phyloP scores from a whole-genome alignment of 2,329 filamentous ascomycete species.

The Niveomyces coronatus region DNA sequence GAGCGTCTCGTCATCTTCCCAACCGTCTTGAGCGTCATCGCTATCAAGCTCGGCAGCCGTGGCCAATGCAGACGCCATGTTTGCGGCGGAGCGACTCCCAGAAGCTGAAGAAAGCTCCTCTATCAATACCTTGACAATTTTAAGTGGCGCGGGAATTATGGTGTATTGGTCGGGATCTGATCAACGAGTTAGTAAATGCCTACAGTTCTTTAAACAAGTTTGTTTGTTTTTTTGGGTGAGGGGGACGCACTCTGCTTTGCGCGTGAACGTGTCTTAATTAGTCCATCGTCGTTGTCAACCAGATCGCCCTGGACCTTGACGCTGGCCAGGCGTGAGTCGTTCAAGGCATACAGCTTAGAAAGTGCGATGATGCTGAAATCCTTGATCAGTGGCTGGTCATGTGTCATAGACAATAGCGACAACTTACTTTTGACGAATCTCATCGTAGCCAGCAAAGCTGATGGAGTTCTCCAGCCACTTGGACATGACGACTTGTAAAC shows the following conservation, averaged over 20 bases:
- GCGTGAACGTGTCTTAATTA: constrained; percentile 90
- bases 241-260: constrained; percentile 61
- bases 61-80: constrained; percentile 52
- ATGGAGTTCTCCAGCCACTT: constrained; percentile 98
- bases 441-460: constrained; percentile 96
- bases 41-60: constrained; percentile 50
- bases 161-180: constrained; percentile 78
- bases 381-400: background rate
- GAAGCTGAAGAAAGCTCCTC: constrained; percentile 81
- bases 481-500: constrained; percentile 77
- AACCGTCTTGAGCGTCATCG: constrained; percentile 76
- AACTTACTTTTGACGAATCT: constrained; percentile 90
- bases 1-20: constrained; percentile 68
- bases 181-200: constrained; percentile 22
- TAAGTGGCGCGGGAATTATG: constrained; percentile 75
- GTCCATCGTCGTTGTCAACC: constrained; percentile 62
- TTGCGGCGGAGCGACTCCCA: constrained; percentile 49
- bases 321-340: constrained; percentile 67
- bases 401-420: no score
- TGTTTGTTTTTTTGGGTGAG: constrained; percentile 8
- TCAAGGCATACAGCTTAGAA: constrained; percentile 79
- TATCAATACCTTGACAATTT: constrained; percentile 92
- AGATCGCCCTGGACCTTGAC: constrained; percentile 87
- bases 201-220: no score
- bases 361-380: constrained; percentile 70